Evolutionary conservation across 305 asterid species (phyloP), one percentile per base, ranked within the genome.

Genomic region (Coffea humblotiana): DNA sequence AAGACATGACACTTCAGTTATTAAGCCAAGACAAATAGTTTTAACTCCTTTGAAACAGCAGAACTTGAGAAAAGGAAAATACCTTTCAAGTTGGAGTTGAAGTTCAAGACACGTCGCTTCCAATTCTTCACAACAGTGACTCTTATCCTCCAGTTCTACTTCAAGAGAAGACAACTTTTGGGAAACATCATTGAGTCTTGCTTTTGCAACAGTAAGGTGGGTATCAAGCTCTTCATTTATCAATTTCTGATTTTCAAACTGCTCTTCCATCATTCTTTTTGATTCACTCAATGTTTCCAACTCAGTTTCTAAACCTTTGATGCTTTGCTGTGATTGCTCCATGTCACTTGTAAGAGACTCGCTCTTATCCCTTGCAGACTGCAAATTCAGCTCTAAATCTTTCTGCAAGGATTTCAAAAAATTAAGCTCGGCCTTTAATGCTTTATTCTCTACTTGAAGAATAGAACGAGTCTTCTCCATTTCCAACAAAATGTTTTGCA

Each of bases 11-110:
- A 35, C 58, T 56, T 18, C 56, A 54, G 35, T 47, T 47, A 75
- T 61, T 56, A 76, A 14, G 49, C 25, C 65, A 61, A 60, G 21
- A 56, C 58, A 45, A 21, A n/a, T 65, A 25, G 14, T 56, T 66
- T 32, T 45, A 45, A 81, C 13, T 23, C 37, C 78, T 70, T 43
- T 43, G 12, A 45, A 67, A 74, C 61, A 35, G 21, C 23, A 65
- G 64, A 69, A 27, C 11, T 21, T 72, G 71, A 80, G 51, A 69
- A 19, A 70, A 49, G 2, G 2, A 27, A 48, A 29, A 43, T 83
- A 95, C 99, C 99, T 92, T 84, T 91, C 90, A 23, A 95, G 97
- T 75, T 91, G 95, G 71, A 95, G 91, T 84, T 90, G 97, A 82
- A 93, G 98, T 83, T 95, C 97, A 27, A 91, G 91, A 78, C 97